A percentile compares a stretch with the other conserved stretches of the same genome.
Evolutionary conservation across 116 monocot species (phyloP).

Genomic region (Iris pallida): DNA sequence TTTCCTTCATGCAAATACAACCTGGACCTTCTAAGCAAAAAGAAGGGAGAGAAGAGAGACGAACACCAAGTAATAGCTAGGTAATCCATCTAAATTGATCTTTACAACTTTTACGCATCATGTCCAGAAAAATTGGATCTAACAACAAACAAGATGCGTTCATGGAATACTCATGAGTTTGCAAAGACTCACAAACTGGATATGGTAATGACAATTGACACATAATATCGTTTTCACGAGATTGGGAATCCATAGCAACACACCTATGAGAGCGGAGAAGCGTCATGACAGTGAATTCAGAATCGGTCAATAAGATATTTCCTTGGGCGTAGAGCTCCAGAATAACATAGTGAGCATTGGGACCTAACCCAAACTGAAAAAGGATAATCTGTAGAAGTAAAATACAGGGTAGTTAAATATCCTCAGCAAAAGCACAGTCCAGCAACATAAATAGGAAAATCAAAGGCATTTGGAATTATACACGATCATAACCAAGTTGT

Average conservation of each 20-base stretch:
- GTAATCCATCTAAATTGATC: no score
- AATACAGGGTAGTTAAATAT: neutral
- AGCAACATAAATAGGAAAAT: neutral
- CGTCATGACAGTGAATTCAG: constrained; percentile 79
- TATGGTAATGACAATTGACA: neutral
- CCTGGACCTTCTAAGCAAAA: neutral
- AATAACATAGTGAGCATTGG: constrained; percentile 87
- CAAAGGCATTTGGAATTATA: constrained; percentile 20
- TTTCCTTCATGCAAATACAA: neutral
- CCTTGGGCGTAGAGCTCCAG: constrained; percentile 89
- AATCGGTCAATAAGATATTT: constrained; percentile 90
- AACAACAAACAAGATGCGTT: no score
- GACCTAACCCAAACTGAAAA: constrained; percentile 95
- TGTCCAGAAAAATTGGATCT: no score
- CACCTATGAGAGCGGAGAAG: constrained; percentile 94
- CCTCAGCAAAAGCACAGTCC: neutral
- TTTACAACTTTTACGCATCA: no score
- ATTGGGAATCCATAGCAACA: constrained; percentile 10
- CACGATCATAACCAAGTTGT: constrained; percentile 97
- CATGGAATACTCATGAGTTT: no score
- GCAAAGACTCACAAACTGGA: no score
- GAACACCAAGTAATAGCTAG: no score
- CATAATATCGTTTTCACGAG: neutral
- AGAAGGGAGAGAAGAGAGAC: neutral
- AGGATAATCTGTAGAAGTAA: constrained; percentile 68